Evolutionary conservation across 2,329 filamentous ascomycete genomes (phyloP), one percentile per base, ranked within the genome.

Genomic region (Beauveria brongniartii): DNA sequence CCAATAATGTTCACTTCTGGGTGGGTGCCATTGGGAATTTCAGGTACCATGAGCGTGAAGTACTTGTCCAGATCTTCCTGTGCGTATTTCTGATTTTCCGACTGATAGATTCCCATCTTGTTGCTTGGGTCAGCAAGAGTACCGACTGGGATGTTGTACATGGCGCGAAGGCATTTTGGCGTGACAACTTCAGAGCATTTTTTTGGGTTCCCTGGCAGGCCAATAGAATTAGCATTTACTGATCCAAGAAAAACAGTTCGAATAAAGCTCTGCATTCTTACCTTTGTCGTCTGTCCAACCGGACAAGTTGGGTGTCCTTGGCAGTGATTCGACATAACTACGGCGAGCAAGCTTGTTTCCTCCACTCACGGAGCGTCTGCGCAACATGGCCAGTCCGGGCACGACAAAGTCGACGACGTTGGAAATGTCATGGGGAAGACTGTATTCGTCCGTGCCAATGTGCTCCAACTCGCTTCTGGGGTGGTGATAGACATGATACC

Each of bases 401-500:
- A 72, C 72, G 47, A 77, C 69, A 34, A 76, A 70, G 64, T 77
- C 75, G 53, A 78, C 66, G 61, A 76, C 73, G 50, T 72, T 61
- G 12, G 66, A 63, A 3, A 75, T 53, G 55, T 75, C 67, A 22
- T 66, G 67, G 3, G 75, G 75, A 16, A 78, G 60, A 59, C 74
- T 71, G 59, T 78, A 77, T 30, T 67, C 65, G 48, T 76, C 73
- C 3, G 51, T 53, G 1, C 74, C 75, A 30, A 77, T 63, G 52
- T 75, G 74, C 46, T 63, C 62, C 9, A 69, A 64, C 59, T 73
- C 63, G 2, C 65, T 62, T 3, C 50, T 24, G 18, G 66, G 65
- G 64, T 82, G 77, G 64, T 75, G 71, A 66, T 80, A 82, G 48
- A 78, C 68, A 63, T 82, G 76, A 66, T 82, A 83, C 62, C 80